Evolutionary conservation across 1,139 yeast genomes (phyloP), one percentile per base, ranked within the genome.

Genomic region (Geotrichum europaeum): DNA sequence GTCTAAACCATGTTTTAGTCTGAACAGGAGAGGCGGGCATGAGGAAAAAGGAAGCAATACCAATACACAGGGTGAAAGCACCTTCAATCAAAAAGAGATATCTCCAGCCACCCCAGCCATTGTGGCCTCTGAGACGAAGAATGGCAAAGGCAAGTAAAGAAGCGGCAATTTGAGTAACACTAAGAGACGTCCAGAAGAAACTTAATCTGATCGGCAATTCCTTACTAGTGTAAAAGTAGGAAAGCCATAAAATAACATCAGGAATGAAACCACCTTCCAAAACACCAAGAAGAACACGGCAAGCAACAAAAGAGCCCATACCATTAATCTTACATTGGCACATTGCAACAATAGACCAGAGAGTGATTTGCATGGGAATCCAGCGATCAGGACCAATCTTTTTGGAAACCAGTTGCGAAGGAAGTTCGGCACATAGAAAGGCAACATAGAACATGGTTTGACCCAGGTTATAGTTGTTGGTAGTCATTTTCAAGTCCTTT

Each of bases 61-160:
- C 87, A 63, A 84, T 76, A 5, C 72, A 36, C 5, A 83, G 68
- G 0, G 87, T 82, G 56, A 82, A 65, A 1, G 76, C 53, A 6
- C 87, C 87, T 65, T 84, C 87, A 50, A 84, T 68, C 56, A 84
- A 69, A 64, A 84, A 84, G 40, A 84, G 73, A 83, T 84, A 84
- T 66, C 82, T 75, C 87, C 87, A 83, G 52, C 84, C 84, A 52
- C 64, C 72, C 67, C 65, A 66, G 13, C 78, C 76, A 13, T 67
- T 63, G 0, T 65, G 52, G 12, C 81, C 81, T 24, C 78, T 69
- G 69, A 81, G 71, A 59, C 75, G 73, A 62, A 81, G 71, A 30
- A 81, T 69, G 0, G 79, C 83, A 63, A 75, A 77, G 0, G 83
- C 82, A 47, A 80, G 66, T 51, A 82, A 68, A 10, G 80, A 73